A percentile compares a stretch with the other conserved stretches of the same genome.
These are phyloP conservation scores for Tetrapisispora pingtungensis DNA, from an alignment of 805 yeast genomes.

Conservation along the genomic window DNA sequence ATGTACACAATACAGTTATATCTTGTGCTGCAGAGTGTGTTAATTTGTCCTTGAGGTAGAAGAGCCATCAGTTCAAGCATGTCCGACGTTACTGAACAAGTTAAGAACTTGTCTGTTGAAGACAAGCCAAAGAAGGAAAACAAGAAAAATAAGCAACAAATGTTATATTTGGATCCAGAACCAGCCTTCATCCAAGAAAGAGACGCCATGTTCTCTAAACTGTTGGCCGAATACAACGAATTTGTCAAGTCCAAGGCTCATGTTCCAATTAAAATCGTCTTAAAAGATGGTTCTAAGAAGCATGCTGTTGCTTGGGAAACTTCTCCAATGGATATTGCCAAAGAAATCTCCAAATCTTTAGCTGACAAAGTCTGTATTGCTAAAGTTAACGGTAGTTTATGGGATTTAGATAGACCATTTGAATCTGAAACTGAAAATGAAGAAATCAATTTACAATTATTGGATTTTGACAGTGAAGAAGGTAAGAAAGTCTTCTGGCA, in stretches of 20 bases:
- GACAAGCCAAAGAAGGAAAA: constrained; percentile 26
- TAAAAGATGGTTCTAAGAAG: constrained; percentile 76
- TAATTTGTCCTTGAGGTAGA: too few species aligned
- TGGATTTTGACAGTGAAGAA: constrained; percentile 88
- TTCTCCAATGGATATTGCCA: constrained; percentile 78
- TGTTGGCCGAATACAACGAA: constrained; percentile 69
- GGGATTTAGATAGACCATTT: constrained; percentile 94
- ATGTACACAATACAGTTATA: too few species aligned
- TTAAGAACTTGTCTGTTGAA: constrained; percentile 32
- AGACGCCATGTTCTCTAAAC: constrained; percentile 64
- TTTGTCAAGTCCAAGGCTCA: constrained; percentile 52
- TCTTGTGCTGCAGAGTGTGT: too few species aligned
- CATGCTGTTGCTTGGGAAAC: constrained; percentile 84
- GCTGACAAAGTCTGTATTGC: constrained; percentile 84
- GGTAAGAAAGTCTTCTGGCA: constrained; percentile 98
- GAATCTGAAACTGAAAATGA: constrained; percentile 42
- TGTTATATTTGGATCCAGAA: constrained; percentile 56
- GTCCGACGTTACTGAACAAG: constrained; percentile 31
- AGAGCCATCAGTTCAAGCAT: neutral
- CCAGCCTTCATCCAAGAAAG: constrained; percentile 81
- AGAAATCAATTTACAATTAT: constrained; percentile 49
- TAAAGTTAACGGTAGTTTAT: constrained; percentile 78
- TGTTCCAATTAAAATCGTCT: constrained; percentile 62
- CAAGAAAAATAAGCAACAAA: constrained; percentile 36
- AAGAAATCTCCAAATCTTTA: constrained; percentile 74